Percentiles rank a stretch among this genome's conserved stretches.
Evolutionary conservation across 176 grass and related monocot species (phyloP).

Genomic region (Thalia dealbata): DNA sequence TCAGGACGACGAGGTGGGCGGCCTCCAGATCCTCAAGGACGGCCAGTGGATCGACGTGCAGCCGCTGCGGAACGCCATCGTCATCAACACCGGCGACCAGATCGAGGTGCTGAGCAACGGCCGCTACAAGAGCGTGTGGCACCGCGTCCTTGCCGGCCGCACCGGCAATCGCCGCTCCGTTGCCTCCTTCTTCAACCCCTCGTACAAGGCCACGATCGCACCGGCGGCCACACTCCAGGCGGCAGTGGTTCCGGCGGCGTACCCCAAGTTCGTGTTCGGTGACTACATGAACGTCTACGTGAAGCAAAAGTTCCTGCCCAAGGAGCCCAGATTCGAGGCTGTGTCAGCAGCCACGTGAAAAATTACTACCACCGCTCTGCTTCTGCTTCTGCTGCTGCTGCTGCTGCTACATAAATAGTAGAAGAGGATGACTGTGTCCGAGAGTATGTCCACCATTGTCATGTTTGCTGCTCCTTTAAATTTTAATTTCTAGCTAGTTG

Average conservation of each 20-base stretch:
- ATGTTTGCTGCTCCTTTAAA: too few species aligned
- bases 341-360: background rate
- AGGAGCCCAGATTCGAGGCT: background rate
- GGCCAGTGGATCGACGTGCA: background rate
- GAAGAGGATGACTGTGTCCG: too few species aligned
- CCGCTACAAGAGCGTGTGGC: constrained; percentile 50
- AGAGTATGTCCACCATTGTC: too few species aligned
- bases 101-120: constrained; percentile 62
- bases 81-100: constrained; percentile 58
- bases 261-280: background rate
- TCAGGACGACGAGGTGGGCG: constrained; percentile 2
- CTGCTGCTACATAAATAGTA: too few species aligned
- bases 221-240: background rate
- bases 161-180: constrained; percentile 46
- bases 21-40: background rate
- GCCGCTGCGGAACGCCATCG: constrained; percentile 25
- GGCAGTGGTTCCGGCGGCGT: background rate
- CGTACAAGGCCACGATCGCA: background rate
- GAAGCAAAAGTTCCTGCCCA: constrained; percentile 1
- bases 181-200: constrained; percentile 52
- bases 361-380: background rate
- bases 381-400: background rate
- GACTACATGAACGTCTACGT: constrained; percentile 1
- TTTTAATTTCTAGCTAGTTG: background rate
- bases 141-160: constrained; percentile 45